A percentile compares a stretch with the other conserved stretches of the same genome.
These are phyloP conservation scores for Elsinoe ampelina DNA, from an alignment of 2,329 filamentous ascomycete genomes.

Conservation along the genomic window DNA sequence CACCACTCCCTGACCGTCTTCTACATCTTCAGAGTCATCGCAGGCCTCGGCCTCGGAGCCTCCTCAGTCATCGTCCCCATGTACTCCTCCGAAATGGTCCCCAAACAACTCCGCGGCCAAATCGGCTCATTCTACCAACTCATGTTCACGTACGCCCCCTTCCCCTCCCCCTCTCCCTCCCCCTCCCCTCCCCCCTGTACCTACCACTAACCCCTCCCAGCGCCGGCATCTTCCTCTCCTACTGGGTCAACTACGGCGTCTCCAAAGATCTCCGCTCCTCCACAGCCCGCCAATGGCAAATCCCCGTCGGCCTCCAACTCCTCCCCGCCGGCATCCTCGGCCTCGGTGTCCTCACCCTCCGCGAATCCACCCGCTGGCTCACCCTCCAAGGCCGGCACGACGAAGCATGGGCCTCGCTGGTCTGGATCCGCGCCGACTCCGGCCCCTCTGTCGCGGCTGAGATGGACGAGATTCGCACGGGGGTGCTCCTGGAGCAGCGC, in stretches of 20 bases:
- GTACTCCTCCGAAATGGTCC: slow-evolving; percentile 34
- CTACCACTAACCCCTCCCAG: not conserved
- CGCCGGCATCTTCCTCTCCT: slow-evolving; percentile 38
- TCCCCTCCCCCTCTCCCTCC: slow-evolving; percentile 19
- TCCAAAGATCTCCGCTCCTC: slow-evolving; percentile 28
- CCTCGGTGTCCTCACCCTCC: slow-evolving; percentile 40
- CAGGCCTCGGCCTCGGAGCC: slow-evolving; percentile 41
- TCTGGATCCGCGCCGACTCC: slow-evolving; percentile 43
- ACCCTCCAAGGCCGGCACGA: slow-evolving; percentile 36
- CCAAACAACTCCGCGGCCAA: slow-evolving; percentile 38
- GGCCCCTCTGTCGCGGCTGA: slow-evolving; percentile 32
- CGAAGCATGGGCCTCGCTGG: slow-evolving; percentile 40
- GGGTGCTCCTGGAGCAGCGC: slow-evolving; percentile 37
- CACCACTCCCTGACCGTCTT: slow-evolving; percentile 36
- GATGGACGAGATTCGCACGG: slow-evolving; percentile 42
- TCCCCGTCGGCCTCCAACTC: slow-evolving; percentile 46
- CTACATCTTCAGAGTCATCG: slow-evolving; percentile 40
- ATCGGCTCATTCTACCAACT: slow-evolving; percentile 45
- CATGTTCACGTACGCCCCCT: slow-evolving; percentile 35
- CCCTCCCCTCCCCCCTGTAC: not conserved
- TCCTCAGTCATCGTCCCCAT: slow-evolving; percentile 37
- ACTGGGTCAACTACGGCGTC: slow-evolving; percentile 47
- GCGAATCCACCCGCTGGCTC: slow-evolving; percentile 44
- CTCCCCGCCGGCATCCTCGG: slow-evolving; percentile 40
- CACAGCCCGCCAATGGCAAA: slow-evolving; percentile 41